Evolutionary conservation across 140 eudicot species (phyloP), one percentile per base, ranked within the genome.

Genomic region (Bidens hawaiensis): DNA sequence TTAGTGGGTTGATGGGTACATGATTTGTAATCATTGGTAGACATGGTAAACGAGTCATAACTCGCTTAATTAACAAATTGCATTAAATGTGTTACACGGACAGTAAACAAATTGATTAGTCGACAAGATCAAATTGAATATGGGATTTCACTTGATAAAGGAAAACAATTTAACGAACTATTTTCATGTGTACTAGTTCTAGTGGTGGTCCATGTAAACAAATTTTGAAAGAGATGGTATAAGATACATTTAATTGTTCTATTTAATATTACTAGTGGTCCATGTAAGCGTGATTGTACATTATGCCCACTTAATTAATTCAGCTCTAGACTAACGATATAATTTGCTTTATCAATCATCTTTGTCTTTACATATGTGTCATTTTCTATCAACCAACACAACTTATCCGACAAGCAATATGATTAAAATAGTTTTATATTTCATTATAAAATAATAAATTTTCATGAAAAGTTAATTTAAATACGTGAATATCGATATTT

Each of bases 381-480:
- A 48, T 62, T 60, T 70, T 49, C 69, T 12, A n/a, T 49, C 42
- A 18, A 61, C 75, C 41, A 38, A 70, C 68, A 33, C 17, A 33
- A 46, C 42, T 34, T 65, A 48, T 65, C 60, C 13, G 1, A 48
- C 4, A 49, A 18, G 31, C n/a, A 30, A 21, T 5, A 18, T 12
- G 43, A 41, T 41, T 41, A 41, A 14, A 6, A 41, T 41, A 41
- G 19, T 41, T 41, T 41, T 41, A 41, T 41, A 13, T n/a, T n/a
- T n/a, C n/a, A n/a, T n/a, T n/a, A n/a, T n/a, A n/a, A n/a, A n/a
- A n/a, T n/a, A n/a, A n/a, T n/a, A n/a, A n/a, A n/a, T n/a, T n/a
- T n/a, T n/a, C n/a, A n/a, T n/a, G n/a, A n/a, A n/a, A n/a, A n/a
- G n/a, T n/a, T n/a, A n/a, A n/a, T n/a, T n/a, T n/a, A n/a, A n/a